phyloP scores from a whole-genome alignment of 2,329 filamentous ascomycete species.

The Paecilomyces dactylethromorphus region DNA sequence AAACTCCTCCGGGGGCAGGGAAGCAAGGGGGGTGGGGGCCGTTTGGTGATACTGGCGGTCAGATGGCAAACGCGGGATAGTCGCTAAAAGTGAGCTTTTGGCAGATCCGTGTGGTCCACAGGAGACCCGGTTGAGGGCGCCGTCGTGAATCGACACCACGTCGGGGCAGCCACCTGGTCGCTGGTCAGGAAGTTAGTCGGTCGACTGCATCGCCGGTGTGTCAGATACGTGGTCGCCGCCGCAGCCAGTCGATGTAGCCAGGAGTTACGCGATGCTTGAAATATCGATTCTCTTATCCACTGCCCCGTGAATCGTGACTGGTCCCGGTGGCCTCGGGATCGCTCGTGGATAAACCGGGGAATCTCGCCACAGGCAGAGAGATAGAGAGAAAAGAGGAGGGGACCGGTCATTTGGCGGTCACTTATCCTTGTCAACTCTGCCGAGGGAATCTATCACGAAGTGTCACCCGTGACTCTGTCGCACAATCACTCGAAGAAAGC shows the following conservation, averaged over 20 bases:
- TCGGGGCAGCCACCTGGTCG: constrained; percentile 2
- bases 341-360: neutral
- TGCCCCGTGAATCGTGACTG: neutral
- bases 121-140: neutral
- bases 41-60: constrained; percentile 1
- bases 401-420: neutral
- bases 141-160: constrained; percentile 1
- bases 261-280: neutral
- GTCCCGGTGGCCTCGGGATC: neutral
- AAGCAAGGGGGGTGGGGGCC: neutral
- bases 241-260: constrained; percentile 11
- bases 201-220: constrained; percentile 2
- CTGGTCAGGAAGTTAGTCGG: constrained; percentile 1
- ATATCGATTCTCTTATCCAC: neutral
- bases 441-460: neutral
- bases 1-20: neutral
- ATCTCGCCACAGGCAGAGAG: neutral
- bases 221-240: constrained; percentile 15
- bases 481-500: neutral
- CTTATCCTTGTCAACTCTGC: neutral
- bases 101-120: neutral
- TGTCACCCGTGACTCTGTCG: neutral
- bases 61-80: neutral
- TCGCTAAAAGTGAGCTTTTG: neutral
- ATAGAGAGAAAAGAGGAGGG: neutral